Evolutionary conservation across 2,329 filamentous ascomycete genomes (phyloP).

Genomic region (Diaporthe ilicicola): DNA sequence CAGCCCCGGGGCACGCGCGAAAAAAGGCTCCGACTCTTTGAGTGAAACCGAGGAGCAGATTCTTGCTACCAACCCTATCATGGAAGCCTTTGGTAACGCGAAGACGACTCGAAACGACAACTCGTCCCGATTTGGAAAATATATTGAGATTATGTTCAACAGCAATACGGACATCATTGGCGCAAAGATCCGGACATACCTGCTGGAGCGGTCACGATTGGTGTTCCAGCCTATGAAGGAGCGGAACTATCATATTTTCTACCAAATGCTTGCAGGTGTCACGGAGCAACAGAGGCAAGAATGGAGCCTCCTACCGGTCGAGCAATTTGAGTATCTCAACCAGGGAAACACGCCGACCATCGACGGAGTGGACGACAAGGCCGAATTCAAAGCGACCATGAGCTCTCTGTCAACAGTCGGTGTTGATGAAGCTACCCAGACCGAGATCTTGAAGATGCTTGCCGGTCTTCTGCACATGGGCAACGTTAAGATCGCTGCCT

Average conservation of each 20-base stretch:
- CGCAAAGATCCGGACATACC: constrained; percentile 94
- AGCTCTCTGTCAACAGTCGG: constrained; percentile 89
- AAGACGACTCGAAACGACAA: constrained; percentile 99
- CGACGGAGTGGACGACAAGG: constrained; percentile 94
- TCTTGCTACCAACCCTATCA: constrained; percentile 96
- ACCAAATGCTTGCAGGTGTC: constrained; percentile 94
- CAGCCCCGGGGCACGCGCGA: constrained; percentile 79
- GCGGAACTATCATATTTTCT: constrained; percentile 99
- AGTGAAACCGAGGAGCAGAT: constrained; percentile 99
- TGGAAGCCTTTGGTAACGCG: constrained; percentile 99
- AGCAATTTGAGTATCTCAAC: constrained; percentile 96
- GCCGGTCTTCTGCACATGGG: constrained; percentile 93
- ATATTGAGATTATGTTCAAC: constrained; percentile 99
- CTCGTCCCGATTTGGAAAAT: constrained; percentile 98
- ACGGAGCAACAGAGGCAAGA: constrained; percentile 83
- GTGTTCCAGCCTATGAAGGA: constrained; percentile 98
- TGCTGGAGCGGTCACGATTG: constrained; percentile 92
- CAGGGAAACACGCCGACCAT: constrained; percentile 92
- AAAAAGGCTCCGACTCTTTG: constrained; percentile 81
- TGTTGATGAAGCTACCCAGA: constrained; percentile 76
- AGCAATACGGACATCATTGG: constrained; percentile 95
- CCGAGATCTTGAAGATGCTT: constrained; percentile 87
- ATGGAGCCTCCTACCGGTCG: constrained; percentile 79
- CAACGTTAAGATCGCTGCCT: constrained; percentile 94
- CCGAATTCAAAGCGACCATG: constrained; percentile 89